Base-by-base conservation (phyloP, 2,329 filamentous ascomycete species). In the Teratosphaeria nubilosa region DNA sequence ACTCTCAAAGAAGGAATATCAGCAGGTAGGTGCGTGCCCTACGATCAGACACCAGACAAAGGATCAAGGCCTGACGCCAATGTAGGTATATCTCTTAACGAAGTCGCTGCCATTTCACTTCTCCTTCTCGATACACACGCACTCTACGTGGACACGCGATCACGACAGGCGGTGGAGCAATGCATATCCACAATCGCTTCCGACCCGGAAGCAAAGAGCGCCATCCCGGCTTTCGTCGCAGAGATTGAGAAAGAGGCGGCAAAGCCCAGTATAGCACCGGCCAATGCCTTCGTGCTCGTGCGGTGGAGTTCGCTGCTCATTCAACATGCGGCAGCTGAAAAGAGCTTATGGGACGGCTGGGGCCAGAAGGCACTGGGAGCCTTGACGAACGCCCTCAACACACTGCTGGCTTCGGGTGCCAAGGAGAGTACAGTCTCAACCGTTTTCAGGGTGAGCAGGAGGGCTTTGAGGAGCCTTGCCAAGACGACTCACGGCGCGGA, bases 271-370 rank as follows among this genome's bases (percentile, higher is more conserved):
- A 86, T 97, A 66, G 90, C 92, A 32, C 77, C 87, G 16, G 83
- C 82, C 51, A 95, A 85, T 73, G 88, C 91, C 5, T 95, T 96
- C 70, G 90, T 95, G 54, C 78, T 99, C 65, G 81, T 94, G 14
- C 90, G 96, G 73, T 99, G 92, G 92, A 90, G 86, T 72, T 88
- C 87, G 59, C 73, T 92, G 59, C 75, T 96, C 55, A 82, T 96
- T 65, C 85, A 91, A 67, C 80, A 86, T 59, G 78, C 91, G 27
- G 82, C 82, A 32, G 80, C 80, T 53, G 82, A 75, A 54, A 72
- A 82, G 16, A 70, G 80, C 10, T 72, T 82, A 51, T 91, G 85
- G 86, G 81, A 83, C 55, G 78, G 78, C 67, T 85, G 85, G 71
- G 82, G 83, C 56, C 68, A 80, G 62, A 85, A 90, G 34, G 75